Percentiles rank a stretch among this genome's conserved stretches.
Evolutionary conservation across 805 yeast genomes (phyloP).

Genomic region (Torulaspora maleeae): DNA sequence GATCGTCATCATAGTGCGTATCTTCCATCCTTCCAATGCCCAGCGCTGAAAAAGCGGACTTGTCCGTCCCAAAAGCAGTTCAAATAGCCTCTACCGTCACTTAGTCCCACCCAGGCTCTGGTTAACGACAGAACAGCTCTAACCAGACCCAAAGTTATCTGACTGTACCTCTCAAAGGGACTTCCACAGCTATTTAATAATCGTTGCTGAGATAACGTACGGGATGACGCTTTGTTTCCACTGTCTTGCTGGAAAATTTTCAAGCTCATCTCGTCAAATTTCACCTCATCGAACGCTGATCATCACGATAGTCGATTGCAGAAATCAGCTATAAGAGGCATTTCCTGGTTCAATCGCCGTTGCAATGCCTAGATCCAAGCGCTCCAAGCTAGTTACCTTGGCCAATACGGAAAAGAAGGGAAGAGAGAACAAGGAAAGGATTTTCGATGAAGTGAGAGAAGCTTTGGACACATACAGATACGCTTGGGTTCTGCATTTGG

Average conservation of each 20-base stretch:
- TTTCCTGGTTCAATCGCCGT: slow-evolving; percentile 1
- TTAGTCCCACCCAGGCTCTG: neutral
- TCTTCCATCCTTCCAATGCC: slow-evolving; percentile 1
- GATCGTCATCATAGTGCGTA: slow-evolving; percentile 7
- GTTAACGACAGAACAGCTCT: neutral
- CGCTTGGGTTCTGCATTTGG: slow-evolving; percentile 80
- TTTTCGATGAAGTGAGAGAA: slow-evolving; percentile 84
- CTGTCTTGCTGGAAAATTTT: slow-evolving; percentile 13
- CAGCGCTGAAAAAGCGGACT: neutral
- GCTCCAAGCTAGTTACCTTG: slow-evolving; percentile 91
- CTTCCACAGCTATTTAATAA: neutral
- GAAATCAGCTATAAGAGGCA: neutral
- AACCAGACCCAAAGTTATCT: neutral
- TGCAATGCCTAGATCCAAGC: slow-evolving; percentile 94
- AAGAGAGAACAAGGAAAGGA: slow-evolving; percentile 81
- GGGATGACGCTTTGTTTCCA: slow-evolving; percentile 5
- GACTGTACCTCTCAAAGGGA: neutral
- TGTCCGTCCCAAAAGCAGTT: neutral
- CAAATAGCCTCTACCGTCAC: neutral
- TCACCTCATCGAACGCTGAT: slow-evolving; percentile 5
- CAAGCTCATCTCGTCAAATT: slow-evolving; percentile 19
- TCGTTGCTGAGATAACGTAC: neutral
- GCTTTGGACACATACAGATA: slow-evolving; percentile 72
- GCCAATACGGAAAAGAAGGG: slow-evolving; percentile 97
- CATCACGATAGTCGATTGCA: neutral